Conservation (phyloP, 2,329 filamentous ascomycete genomes). For the Penicillium sp. region DNA sequence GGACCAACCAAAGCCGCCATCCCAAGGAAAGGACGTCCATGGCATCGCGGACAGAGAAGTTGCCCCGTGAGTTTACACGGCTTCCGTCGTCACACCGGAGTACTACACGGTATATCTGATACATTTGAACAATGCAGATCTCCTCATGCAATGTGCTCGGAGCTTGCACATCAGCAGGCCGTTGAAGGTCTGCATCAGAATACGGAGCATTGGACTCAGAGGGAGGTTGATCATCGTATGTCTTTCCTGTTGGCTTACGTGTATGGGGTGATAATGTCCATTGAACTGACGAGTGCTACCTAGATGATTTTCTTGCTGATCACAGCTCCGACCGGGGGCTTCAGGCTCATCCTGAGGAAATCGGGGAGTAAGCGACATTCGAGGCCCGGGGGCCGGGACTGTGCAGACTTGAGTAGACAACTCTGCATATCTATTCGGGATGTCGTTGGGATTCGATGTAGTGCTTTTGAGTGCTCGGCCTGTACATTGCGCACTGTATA, state of each 20-base stretch:
- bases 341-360: slow-evolving; percentile 3
- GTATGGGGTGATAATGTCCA: background rate
- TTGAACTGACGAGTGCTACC: background rate
- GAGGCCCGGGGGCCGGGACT: background rate
- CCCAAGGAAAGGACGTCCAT: slow-evolving; percentile 9
- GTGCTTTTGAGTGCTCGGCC: too few relatives aligned
- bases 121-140: slow-evolving; percentile 9
- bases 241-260: background rate
- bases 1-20: background rate
- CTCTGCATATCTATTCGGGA: too few relatives aligned
- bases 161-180: slow-evolving; percentile 24
- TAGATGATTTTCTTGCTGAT: slow-evolving; percentile 3
- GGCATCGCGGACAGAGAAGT: slow-evolving; percentile 16
- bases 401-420: background rate
- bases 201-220: slow-evolving; percentile 17
- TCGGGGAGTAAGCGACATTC: background rate
- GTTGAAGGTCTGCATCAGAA: slow-evolving; percentile 17
- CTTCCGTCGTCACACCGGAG: background rate
- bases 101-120: background rate
- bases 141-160: slow-evolving; percentile 17
- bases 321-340: slow-evolving; percentile 7
- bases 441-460: background rate
- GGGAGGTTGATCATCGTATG: slow-evolving; percentile 17
- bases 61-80: slow-evolving; percentile 17
- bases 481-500: slow-evolving; percentile 1